Evolutionary conservation across 352 stramenopile species (phyloP).

Genomic region (Aphanomyces invadans): DNA sequence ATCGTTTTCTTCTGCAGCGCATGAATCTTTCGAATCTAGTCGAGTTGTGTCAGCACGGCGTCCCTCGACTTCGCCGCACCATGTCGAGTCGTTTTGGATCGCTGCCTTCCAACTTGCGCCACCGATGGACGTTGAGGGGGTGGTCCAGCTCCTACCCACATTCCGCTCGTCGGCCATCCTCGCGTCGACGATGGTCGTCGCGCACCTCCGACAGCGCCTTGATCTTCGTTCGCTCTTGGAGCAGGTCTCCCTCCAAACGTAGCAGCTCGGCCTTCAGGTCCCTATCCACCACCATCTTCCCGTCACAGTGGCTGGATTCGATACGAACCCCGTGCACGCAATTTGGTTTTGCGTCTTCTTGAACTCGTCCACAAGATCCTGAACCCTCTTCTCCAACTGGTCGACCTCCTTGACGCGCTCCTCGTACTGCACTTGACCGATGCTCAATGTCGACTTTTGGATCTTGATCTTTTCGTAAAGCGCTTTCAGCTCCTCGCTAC

Average conservation of each 20-base stretch:
- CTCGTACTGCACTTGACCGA: slow-evolving; percentile 69
- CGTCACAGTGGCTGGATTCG: too few species aligned
- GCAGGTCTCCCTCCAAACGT: slow-evolving; percentile 59
- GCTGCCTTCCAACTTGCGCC: slow-evolving; percentile 82
- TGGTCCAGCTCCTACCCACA: slow-evolving; percentile 63
- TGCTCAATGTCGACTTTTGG: slow-evolving; percentile 74
- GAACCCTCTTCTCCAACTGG: slow-evolving; percentile 49
- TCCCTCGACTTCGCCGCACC: slow-evolving; percentile 7
- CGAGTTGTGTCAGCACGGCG: too few species aligned
- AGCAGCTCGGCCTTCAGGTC: slow-evolving; percentile 51
- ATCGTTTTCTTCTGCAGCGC: slow-evolving; percentile 77
- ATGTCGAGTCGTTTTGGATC: slow-evolving; percentile 86
- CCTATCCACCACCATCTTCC: neutral
- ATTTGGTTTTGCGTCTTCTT: slow-evolving; percentile 63
- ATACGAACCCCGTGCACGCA: slow-evolving; percentile 35
- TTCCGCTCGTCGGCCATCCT: too few species aligned
- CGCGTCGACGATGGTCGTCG: too few species aligned
- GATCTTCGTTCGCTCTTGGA: slow-evolving; percentile 83
- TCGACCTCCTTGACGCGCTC: slow-evolving; percentile 53
- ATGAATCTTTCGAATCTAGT: slow-evolving; percentile 74
- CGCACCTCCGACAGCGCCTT: slow-evolving; percentile 63
- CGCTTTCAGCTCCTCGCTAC: slow-evolving; percentile 68
- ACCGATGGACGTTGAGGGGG: slow-evolving; percentile 88
- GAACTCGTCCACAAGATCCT: slow-evolving; percentile 44
- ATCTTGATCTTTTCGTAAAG: slow-evolving; percentile 92